Conservation (phyloP, 2,329 filamentous ascomycete species). For the Lachnellula arida region DNA sequence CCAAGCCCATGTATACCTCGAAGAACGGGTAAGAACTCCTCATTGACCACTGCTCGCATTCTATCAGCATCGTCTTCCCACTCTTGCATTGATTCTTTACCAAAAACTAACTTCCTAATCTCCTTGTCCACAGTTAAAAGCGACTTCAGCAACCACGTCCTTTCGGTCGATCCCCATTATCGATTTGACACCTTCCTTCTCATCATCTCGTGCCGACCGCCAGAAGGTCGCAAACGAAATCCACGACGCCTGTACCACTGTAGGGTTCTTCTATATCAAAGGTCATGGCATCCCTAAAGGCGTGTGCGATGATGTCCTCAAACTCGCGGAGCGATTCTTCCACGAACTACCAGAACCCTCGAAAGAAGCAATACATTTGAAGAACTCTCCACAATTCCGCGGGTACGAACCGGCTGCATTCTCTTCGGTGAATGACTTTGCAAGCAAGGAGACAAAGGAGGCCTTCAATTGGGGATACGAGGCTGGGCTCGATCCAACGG, state of each 20-base stretch:
- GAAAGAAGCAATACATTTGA: constrained; percentile 39
- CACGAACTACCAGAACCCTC: constrained; percentile 39
- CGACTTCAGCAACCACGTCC: constrained; percentile 15
- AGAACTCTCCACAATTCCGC: constrained; percentile 36
- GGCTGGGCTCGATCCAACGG: constrained; percentile 27
- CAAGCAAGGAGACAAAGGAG: constrained; percentile 45
- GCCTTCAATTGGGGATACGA: constrained; percentile 33
- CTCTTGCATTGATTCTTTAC: too few relatives aligned
- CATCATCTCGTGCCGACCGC: constrained; percentile 19
- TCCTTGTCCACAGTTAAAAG: not conserved
- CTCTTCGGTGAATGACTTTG: constrained; percentile 41
- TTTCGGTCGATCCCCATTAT: constrained; percentile 29
- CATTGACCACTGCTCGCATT: too few relatives aligned
- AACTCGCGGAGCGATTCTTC: constrained; percentile 43
- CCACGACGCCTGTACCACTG: constrained; percentile 26
- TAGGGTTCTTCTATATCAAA: constrained; percentile 35
- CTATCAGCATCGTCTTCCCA: too few relatives aligned
- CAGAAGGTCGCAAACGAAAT: constrained; percentile 26
- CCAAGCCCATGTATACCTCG: not conserved
- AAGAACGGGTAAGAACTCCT: not conserved
- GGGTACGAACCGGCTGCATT: constrained; percentile 46
- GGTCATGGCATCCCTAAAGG: constrained; percentile 41
- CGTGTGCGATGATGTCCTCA: constrained; percentile 39
- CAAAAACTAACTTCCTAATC: too few relatives aligned
- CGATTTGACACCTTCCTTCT: constrained; percentile 29